Conservation (phyloP, 139 green algal genomes). For the Chlorella sp. region DNA sequence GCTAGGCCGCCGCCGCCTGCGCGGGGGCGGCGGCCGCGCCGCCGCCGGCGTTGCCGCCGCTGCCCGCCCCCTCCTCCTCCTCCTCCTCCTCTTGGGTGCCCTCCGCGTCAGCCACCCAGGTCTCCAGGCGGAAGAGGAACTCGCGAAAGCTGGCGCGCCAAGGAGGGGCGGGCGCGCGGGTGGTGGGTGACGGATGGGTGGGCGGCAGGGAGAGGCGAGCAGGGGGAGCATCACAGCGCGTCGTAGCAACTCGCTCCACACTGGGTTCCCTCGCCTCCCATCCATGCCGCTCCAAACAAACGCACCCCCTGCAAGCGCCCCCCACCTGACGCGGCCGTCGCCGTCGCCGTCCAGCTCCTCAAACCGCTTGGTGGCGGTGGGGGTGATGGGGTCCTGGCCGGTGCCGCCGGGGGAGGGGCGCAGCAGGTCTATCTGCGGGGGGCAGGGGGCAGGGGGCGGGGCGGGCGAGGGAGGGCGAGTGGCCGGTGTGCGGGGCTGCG, state of each 20-base stretch:
- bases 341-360: constrained; percentile 17
- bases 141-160: background rate
- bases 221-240: background rate
- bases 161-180: background rate
- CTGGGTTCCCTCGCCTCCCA: background rate
- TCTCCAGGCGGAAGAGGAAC: constrained; percentile 27
- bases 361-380: constrained; percentile 9
- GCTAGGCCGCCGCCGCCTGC: no score
- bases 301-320: background rate
- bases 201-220: background rate
- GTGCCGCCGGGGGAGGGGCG: constrained; percentile 7
- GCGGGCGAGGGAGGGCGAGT: background rate
- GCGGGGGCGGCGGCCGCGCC: no score
- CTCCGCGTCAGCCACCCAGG: no score
- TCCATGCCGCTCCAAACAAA: background rate
- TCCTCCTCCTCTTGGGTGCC: constrained; percentile 18
- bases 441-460: background rate
- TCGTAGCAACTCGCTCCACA: background rate
- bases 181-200: background rate
- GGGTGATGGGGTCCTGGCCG: constrained; percentile 10
- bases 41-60: no score
- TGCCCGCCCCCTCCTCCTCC: constrained; percentile 8
- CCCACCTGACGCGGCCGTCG: background rate
- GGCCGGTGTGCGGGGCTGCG: background rate
- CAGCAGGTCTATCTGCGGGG: background rate